Evolutionary conservation across 495 filamentous ascomycete genomes (phyloP), one percentile per base, ranked within the genome.

Genomic region (Penicillium cosmopolitanum): DNA sequence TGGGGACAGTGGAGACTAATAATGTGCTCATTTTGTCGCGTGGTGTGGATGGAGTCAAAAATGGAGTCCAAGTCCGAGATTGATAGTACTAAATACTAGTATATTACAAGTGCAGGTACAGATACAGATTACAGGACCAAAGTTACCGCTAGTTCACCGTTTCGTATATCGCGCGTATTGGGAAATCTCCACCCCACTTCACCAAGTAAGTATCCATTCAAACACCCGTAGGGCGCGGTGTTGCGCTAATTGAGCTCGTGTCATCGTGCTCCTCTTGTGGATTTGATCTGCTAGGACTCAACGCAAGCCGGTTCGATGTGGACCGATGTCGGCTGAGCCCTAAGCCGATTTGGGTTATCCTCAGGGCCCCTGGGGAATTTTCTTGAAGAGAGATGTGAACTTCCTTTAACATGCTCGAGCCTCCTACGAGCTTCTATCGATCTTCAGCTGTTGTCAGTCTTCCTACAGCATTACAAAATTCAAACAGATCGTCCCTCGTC

Each of bases 321-420:
- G 56, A 59, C 50, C 56, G 50, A 53, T 53, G 50, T 59, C 50
- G 50, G 50, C 36, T 36, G 40, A 53, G 51, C 43, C 50, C 56
- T 51, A 59, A 52, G 35, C n/a, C 47, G 9, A 16, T 58, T 42
- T 23, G 31, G 16, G 31, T 16, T 28, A 16, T 53, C 50, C 1
- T 28, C 46, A 48, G 4, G 44, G 21, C 46, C 46, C 46, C 46
- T 48, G 46, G 46, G 10, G 2, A 28, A n/a, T 48, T 48, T 48
- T 48, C 46, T 48, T 48, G 46, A 28, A 48, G 9, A 12, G 11
- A 9, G 15, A 25, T 25, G 19, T 48, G 13, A 23, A 19, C 42
- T 23, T 23, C 23, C 15, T 48, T 48, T 28, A 15, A 28, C 46
- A 48, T 48, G 18, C 46, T 48, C 21, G 15, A 19, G 16, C 15